phyloP scores from a whole-genome alignment of 1,284 basidiomycete genomes.

The Chalciporus sp. region DNA sequence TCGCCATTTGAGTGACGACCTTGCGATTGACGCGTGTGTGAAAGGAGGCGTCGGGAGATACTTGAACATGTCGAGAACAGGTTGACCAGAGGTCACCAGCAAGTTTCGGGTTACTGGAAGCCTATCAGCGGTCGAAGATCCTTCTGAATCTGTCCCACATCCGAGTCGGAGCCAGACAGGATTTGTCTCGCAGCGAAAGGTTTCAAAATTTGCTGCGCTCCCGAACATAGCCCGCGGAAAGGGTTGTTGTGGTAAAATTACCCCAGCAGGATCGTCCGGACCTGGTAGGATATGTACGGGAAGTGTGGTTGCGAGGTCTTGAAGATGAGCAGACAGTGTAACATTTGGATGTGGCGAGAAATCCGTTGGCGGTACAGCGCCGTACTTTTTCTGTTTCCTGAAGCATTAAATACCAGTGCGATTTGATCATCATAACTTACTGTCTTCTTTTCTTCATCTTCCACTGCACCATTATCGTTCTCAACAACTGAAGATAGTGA shows the following conservation, averaged over 20 bases:
- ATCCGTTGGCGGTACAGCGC: slow-evolving; percentile 54
- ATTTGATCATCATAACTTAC: slow-evolving; percentile 40
- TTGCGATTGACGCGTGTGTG: slow-evolving; percentile 73
- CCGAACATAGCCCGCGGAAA: slow-evolving; percentile 93
- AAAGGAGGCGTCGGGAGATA: slow-evolving; percentile 75
- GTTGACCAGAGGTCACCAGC: slow-evolving; percentile 88
- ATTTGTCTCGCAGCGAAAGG: slow-evolving; percentile 85
- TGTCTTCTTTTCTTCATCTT: slow-evolving; percentile 58
- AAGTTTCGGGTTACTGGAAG: slow-evolving; percentile 52
- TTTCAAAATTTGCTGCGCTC: slow-evolving; percentile 59
- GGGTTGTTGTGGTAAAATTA: slow-evolving; percentile 91
- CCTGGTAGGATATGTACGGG: slow-evolving; percentile 88
- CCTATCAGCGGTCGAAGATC: slow-evolving; percentile 16
- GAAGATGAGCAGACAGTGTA: slow-evolving; percentile 69
- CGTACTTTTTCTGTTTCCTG: slow-evolving; percentile 53
- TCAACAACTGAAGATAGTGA: slow-evolving; percentile 63
- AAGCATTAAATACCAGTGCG: slow-evolving; percentile 7
- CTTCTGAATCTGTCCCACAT: slow-evolving; percentile 31
- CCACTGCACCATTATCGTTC: slow-evolving; percentile 19
- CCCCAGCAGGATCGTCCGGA: slow-evolving; percentile 83
- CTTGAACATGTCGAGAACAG: slow-evolving; percentile 93
- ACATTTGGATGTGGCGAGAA: slow-evolving; percentile 78
- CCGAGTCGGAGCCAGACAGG: slow-evolving; percentile 80
- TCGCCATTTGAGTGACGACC: slow-evolving; percentile 87
- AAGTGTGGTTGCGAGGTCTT: slow-evolving; percentile 72